Evolutionary conservation across 768 basidiomycete species (phyloP).

Genomic region (Leccinum subtestaceum): DNA sequence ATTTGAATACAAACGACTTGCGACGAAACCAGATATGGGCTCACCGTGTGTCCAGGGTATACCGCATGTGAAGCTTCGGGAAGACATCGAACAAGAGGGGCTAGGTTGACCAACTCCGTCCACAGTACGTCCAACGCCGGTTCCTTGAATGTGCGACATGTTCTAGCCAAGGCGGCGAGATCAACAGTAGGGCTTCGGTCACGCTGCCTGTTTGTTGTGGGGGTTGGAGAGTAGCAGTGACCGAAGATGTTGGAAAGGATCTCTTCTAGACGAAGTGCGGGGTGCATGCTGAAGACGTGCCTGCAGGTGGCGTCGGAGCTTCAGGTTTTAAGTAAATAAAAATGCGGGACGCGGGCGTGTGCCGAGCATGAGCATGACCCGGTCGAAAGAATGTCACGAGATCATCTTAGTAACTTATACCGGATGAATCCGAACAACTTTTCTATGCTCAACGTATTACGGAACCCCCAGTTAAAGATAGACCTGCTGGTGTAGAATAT

Average conservation of each 20-base stretch:
- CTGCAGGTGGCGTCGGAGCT: not conserved
- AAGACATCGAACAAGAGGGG: conserved; percentile 14
- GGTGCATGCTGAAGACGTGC: conserved; percentile 3
- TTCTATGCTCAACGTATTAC: too few species aligned
- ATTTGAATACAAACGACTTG: not conserved
- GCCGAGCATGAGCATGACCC: not conserved
- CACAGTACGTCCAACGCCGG: conserved; percentile 18
- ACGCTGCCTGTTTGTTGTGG: not conserved
- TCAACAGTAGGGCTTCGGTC: not conserved
- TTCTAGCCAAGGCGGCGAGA: conserved; percentile 15
- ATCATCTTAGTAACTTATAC: not conserved
- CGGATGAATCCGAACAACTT: not conserved
- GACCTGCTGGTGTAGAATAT: too few species aligned
- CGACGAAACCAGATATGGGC: not conserved
- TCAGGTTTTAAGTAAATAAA: not conserved
- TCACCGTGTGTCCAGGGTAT: conserved; percentile 2
- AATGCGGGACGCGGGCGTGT: not conserved
- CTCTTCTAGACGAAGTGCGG: conserved; percentile 7
- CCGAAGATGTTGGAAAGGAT: conserved; percentile 12
- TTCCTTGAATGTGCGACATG: conserved; percentile 19
- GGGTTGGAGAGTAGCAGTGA: conserved; percentile 5
- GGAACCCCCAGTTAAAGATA: too few species aligned
- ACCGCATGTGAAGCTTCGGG: not conserved
- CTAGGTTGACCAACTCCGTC: conserved; percentile 13
- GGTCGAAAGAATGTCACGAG: not conserved